Evolutionary conservation across 768 basidiomycete genomes (phyloP).

Genomic region (Brasilioporus rufonigricans): DNA sequence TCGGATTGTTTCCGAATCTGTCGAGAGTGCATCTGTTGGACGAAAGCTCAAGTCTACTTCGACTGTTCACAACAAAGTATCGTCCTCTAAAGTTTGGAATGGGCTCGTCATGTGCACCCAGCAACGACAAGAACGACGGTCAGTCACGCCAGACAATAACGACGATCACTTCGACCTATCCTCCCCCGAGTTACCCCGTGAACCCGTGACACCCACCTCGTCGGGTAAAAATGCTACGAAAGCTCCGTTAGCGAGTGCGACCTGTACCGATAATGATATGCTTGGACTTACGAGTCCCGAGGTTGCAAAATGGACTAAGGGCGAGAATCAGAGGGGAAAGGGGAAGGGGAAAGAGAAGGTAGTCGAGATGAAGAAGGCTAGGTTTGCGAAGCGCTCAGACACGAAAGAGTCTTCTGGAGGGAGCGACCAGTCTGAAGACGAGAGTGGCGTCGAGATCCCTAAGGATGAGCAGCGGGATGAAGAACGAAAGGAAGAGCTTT

Average conservation of each 20-base stretch:
- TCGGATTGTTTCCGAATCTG: conserved; percentile 22
- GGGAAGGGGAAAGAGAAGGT: conserved; percentile 25
- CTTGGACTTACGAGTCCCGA: conserved; percentile 54
- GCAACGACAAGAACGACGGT: conserved; percentile 10
- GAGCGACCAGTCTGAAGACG: conserved; percentile 8
- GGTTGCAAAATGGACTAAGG: conserved; percentile 49
- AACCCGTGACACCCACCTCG: conserved; percentile 33
- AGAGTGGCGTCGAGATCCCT: neutral
- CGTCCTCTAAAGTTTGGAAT: conserved; percentile 7
- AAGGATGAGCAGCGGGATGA: conserved; percentile 19
- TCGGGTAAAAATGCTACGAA: conserved; percentile 21
- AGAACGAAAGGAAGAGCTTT: conserved; percentile 35
- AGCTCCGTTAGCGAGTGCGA: conserved; percentile 2
- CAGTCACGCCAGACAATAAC: conserved; percentile 14
- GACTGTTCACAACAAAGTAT: conserved; percentile 1
- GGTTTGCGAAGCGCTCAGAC: conserved; percentile 37
- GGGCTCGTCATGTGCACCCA: neutral
- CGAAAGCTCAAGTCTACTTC: conserved; percentile 3
- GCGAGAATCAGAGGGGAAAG: conserved; percentile 36
- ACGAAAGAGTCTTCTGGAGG: conserved; percentile 23
- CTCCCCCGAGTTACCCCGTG: conserved; percentile 32
- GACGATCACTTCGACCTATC: conserved; percentile 18
- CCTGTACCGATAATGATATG: conserved; percentile 25
- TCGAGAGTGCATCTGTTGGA: conserved; percentile 1
- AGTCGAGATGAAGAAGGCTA: conserved; percentile 41